Conservation (phyloP, 1,284 basidiomycete genomes). For the Veloboletus limbatus region DNA sequence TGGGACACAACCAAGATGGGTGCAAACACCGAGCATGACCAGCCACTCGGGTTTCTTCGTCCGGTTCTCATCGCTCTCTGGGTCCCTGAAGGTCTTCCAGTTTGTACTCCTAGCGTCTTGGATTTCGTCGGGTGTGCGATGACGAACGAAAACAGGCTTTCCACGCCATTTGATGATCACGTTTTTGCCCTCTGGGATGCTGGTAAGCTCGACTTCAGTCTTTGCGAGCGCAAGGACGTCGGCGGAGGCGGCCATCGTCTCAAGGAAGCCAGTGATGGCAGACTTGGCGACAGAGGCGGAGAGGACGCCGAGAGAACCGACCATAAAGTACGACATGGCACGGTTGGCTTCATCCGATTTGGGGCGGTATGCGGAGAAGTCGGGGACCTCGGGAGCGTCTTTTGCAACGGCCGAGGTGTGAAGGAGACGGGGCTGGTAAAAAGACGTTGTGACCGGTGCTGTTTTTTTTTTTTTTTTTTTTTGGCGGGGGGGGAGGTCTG, state of each 20-base stretch:
- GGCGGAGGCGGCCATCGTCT: constrained; percentile 95
- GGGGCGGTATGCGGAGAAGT: constrained; percentile 84
- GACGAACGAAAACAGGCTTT: constrained; percentile 99
- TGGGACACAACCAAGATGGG: constrained; percentile 98
- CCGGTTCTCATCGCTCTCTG: constrained; percentile 85
- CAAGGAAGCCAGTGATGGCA: constrained; percentile 90
- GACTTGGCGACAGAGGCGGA: constrained; percentile 94
- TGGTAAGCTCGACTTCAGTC: constrained; percentile 90
- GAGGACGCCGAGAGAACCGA: constrained; percentile 93
- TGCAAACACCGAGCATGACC: constrained; percentile 97
- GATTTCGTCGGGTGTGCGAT: constrained; percentile 91
- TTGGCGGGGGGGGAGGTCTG: no score
- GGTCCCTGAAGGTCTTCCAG: constrained; percentile 90
- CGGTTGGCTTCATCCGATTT: constrained; percentile 72
- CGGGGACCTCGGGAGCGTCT: constrained; percentile 79
- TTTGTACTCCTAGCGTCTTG: constrained; percentile 87
- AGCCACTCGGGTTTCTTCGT: constrained; percentile 97
- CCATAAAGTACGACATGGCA: constrained; percentile 94
- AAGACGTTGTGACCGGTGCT: constrained; percentile 49
- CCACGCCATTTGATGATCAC: constrained; percentile 99
- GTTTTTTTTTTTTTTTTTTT: constrained; percentile 10
- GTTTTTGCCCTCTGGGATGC: constrained; percentile 97
- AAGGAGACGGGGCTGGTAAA: constrained; percentile 67
- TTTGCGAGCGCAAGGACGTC: constrained; percentile 98
- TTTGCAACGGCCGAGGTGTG: constrained; percentile 66